Base-by-base conservation (phyloP, 1,284 basidiomycete genomes). In the Thelephora terrestris region DNA sequence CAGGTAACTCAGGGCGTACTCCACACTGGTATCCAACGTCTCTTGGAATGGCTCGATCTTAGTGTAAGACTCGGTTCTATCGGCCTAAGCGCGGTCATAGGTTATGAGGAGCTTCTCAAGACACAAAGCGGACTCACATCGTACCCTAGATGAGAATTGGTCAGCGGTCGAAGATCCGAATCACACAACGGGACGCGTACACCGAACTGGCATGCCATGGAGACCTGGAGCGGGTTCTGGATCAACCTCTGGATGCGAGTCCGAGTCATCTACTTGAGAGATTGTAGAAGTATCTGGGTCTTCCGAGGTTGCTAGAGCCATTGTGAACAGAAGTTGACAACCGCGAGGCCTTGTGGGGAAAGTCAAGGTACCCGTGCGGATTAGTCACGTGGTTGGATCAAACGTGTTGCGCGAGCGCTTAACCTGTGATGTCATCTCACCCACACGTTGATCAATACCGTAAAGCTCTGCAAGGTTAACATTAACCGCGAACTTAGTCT, bases 21-120 rank as follows among this genome's bases (percentile, higher is more conserved):
- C 87, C 53, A 90, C 73, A 54, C 78, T 85, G 18, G 87, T 86
- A 60, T 90, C 86, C 63, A 79, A 73, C 59, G 73, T 79, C 68
- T 88, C 85, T 62, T 88, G 83, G 61, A 90, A 90, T 23, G 86
- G 86, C 46, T 74, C 71, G 57, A 86, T 90, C 49, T 78, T 75
- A 18, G 86, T 89, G 60, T 90, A 90, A 9, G 86, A 58, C 62
- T 90, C 86, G 44, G 80, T 81, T 55, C 85, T 78, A 64, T 90
- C 78, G 51, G 86, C 86, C 85, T 89, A 46, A 34, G 43, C 38
- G 44, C 32, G 38, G 47, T 44, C 47, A 43, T 46, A 43, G 50
- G 43, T 46, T 37, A 24, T 25, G 29, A 7, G 51, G 53, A 25
- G 37, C 7, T 43, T 20, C 38, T 24, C 50, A 48, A 38, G 43